phyloP scores from a whole-genome alignment of 495 filamentous ascomycete species.

The Penicillium manginii region DNA sequence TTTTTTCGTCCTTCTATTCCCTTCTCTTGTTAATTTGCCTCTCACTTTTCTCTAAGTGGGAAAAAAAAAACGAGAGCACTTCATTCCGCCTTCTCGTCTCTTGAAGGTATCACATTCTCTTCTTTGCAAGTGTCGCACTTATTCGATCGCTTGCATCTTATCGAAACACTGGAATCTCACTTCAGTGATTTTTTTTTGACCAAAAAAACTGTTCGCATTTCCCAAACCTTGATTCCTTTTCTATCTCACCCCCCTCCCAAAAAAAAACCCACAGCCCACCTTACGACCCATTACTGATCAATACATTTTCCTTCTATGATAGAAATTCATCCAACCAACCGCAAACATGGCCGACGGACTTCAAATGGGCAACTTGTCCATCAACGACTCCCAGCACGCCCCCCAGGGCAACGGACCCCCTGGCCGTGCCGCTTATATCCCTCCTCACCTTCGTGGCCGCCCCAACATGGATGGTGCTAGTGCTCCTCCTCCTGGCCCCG shows the following conservation, averaged over 20 bases:
- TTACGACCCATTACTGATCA: conserved; percentile 19
- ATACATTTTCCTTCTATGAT: background rate
- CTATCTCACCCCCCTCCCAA: conserved; percentile 6
- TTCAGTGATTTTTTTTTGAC: conserved; percentile 17
- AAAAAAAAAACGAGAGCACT: conserved; percentile 25
- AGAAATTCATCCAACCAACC: conserved; percentile 26
- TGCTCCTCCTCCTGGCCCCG: conserved; percentile 36
- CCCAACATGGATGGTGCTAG: conserved; percentile 48
- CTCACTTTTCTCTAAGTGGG: conserved; percentile 16
- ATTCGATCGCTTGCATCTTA: conserved; percentile 20
- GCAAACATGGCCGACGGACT: conserved; percentile 92
- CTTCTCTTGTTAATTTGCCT: conserved; percentile 25
- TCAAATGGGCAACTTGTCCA: conserved; percentile 82
- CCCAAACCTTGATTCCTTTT: conserved; percentile 1
- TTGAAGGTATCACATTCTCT: conserved; percentile 26
- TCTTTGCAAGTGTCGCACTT: conserved; percentile 35
- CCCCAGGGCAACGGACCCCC: conserved; percentile 40
- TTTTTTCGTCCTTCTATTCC: conserved; percentile 40
- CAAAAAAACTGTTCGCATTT: conserved; percentile 23
- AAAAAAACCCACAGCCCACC: conserved; percentile 14
- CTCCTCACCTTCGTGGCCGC: conserved; percentile 82
- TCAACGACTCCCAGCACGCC: conserved; percentile 75
- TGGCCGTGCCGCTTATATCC: conserved; percentile 85
- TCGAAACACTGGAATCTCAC: conserved; percentile 8
- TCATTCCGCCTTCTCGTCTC: conserved; percentile 23